Conservation (phyloP, 2,329 filamentous ascomycete species). For the Chaetomium globosum region DNA sequence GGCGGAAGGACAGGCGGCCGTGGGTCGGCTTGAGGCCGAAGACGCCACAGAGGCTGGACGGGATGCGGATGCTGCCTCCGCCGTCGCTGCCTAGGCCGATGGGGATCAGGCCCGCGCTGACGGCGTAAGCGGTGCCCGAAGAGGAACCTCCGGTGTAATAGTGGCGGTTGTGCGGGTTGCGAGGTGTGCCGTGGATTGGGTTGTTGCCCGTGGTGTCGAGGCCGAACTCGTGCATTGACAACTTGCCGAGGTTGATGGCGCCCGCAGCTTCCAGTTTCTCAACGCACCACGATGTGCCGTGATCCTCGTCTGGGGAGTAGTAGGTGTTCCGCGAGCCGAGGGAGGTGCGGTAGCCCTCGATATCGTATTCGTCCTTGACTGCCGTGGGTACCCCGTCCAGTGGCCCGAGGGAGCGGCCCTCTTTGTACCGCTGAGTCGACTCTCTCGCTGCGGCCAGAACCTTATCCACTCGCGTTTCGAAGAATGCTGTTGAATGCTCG, state of each 20-base stretch:
- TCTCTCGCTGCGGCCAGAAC: constrained; percentile 49
- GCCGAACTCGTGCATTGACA: constrained; percentile 76
- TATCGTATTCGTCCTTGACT: constrained; percentile 75
- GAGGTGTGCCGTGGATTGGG: constrained; percentile 70
- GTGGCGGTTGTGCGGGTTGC: constrained; percentile 70
- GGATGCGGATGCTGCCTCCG: constrained; percentile 74
- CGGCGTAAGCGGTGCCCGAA: constrained; percentile 71
- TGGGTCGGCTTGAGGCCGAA: constrained; percentile 75
- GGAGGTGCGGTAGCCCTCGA: constrained; percentile 71
- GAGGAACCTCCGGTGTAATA: constrained; percentile 81
- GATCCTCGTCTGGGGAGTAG: constrained; percentile 47
- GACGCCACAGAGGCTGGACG: constrained; percentile 70
- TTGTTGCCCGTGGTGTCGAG: constrained; percentile 78
- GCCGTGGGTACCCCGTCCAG: constrained; percentile 74
- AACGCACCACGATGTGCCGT: constrained; percentile 68
- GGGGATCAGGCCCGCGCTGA: constrained; percentile 70
- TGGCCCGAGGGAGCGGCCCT: constrained; percentile 60
- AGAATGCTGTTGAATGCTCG: constrained; percentile 49
- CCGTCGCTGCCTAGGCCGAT: constrained; percentile 73
- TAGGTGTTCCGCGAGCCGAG: constrained; percentile 66
- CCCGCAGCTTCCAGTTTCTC: constrained; percentile 70
- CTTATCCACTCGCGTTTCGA: constrained; percentile 47
- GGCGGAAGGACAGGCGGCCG: constrained; percentile 64
- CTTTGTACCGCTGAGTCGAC: constrained; percentile 52
- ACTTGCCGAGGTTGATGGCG: constrained; percentile 70